phyloP scores from a whole-genome alignment of 2,329 filamentous ascomycete genomes.

The Colletotrichum melonis region DNA sequence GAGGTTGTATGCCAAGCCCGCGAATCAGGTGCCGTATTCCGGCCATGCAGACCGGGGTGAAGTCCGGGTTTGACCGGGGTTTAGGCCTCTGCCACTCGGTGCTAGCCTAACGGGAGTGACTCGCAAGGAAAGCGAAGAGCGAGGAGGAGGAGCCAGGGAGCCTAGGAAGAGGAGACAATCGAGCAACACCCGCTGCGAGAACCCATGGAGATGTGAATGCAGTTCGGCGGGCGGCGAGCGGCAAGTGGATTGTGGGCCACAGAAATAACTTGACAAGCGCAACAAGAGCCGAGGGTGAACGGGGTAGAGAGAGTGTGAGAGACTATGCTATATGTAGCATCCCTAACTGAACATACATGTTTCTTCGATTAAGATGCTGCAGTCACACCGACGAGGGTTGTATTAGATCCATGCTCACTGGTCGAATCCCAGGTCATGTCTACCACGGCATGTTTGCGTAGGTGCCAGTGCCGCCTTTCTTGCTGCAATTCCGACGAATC shows the following conservation, averaged over 20 bases:
- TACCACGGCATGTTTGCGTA: not conserved
- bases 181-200: not conserved
- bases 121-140: no score
- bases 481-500: not conserved
- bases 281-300: conserved; percentile 1
- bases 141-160: not conserved
- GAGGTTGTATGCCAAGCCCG: conserved; percentile 26
- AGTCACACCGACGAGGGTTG: not conserved
- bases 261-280: not conserved
- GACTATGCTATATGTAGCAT: not conserved
- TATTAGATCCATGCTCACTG: not conserved
- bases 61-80: conserved; percentile 9
- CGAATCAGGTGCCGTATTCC: conserved; percentile 29
- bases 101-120: not conserved
- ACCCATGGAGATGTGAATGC: not conserved
- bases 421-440: not conserved
- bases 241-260: conserved; percentile 22
- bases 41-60: conserved; percentile 1
- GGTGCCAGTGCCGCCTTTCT: not conserved
- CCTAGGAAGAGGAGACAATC: not conserved
- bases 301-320: not conserved
- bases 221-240: conserved; percentile 12
- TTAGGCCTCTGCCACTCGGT: not conserved
- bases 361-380: conserved; percentile 5
- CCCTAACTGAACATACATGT: not conserved